Percentiles rank a stretch among this genome's conserved stretches.
Conservation (phyloP, 805 yeast genomes). For the Spencermartinsiella europaea region DNA sequence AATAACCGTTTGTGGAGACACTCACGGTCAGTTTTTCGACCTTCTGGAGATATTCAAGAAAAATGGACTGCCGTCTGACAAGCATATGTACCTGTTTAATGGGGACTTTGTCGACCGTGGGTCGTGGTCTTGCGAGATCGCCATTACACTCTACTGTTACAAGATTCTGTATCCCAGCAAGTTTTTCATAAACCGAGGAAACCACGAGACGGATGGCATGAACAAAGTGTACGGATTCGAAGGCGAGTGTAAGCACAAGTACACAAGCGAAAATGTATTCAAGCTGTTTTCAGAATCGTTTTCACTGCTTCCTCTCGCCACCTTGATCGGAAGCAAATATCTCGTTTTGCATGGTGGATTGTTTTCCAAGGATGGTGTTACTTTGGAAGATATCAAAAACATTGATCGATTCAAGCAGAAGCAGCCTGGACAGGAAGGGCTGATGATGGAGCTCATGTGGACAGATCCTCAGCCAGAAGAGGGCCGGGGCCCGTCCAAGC, state of each 20-base stretch:
- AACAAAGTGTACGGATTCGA: conserved; percentile 93
- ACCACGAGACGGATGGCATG: conserved; percentile 96
- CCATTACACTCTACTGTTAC: conserved; percentile 67
- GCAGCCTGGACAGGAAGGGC: conserved; percentile 87
- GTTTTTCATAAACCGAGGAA: conserved; percentile 82
- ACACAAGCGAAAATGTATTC: conserved; percentile 64
- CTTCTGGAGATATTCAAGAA: conserved; percentile 69
- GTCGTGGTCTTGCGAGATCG: conserved; percentile 97
- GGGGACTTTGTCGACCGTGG: conserved; percentile 99
- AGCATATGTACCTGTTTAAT: conserved; percentile 79
- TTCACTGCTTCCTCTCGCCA: conserved; percentile 78
- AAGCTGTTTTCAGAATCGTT: conserved; percentile 82
- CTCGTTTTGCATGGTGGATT: conserved; percentile 95
- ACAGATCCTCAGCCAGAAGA: conserved; percentile 81
- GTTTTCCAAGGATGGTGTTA: conserved; percentile 69
- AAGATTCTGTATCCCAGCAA: conserved; percentile 70
- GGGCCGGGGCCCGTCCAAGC: conserved; percentile 82
- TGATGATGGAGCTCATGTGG: conserved; percentile 96
- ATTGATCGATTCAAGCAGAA: conserved; percentile 59
- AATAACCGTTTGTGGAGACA: conserved; percentile 92
- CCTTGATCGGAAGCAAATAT: conserved; percentile 71
- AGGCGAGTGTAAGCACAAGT: conserved; percentile 91
- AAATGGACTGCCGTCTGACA: conserved; percentile 64
- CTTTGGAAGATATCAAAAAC: conserved; percentile 66
- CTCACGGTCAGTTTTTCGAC: conserved; percentile 95